Evolutionary conservation across 257 asterid genomes (phyloP).

Genomic region (Solanum clarkiae): DNA sequence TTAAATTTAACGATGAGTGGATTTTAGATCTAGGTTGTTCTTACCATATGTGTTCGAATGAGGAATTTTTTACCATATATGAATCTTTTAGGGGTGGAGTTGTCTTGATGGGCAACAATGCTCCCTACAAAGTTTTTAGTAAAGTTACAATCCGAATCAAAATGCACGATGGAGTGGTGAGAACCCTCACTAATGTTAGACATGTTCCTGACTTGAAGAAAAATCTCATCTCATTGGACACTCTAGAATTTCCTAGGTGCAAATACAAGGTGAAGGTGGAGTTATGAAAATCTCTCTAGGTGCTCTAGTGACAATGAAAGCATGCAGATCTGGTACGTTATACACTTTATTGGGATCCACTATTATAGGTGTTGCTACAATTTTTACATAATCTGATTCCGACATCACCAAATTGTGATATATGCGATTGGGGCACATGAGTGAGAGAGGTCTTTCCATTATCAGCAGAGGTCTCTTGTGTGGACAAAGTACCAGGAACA

Average conservation of each 20-base stretch:
- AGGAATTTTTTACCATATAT: neutral
- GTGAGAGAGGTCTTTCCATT: neutral
- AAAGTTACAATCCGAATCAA: no score
- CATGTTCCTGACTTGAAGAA: neutral
- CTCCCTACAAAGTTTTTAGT: neutral
- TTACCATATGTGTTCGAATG: neutral
- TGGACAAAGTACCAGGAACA: neutral
- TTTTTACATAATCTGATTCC: neutral
- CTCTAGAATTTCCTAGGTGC: neutral
- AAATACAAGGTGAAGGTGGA: neutral
- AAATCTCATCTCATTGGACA: neutral
- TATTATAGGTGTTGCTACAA: no score
- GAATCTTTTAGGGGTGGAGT: neutral
- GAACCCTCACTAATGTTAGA: neutral
- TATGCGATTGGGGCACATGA: no score
- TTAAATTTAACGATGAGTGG: no score
- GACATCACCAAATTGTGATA: neutral
- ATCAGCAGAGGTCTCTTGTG: no score
- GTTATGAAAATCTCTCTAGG: neutral
- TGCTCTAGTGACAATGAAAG: neutral
- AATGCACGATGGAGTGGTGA: neutral
- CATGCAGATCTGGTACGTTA: neutral
- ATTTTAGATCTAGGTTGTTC: neutral
- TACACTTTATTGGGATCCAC: neutral
- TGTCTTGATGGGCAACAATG: neutral